Evolutionary conservation across 805 yeast genomes (phyloP).

Genomic region (Kodamaea nitidulidarum): DNA sequence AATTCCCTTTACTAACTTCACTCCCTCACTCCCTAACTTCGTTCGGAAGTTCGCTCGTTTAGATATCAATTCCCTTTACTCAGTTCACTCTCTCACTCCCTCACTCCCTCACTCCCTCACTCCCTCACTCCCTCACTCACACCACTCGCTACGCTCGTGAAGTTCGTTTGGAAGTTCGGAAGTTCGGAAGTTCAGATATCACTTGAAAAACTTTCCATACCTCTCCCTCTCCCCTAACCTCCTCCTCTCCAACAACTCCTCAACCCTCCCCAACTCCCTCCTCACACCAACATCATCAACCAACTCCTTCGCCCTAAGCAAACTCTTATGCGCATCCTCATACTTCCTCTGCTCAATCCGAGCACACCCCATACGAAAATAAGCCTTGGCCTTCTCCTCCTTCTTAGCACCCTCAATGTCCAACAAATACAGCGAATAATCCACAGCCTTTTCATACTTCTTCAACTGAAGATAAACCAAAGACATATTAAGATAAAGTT

Average conservation of each 20-base stretch:
- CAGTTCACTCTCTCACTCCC: too few species aligned
- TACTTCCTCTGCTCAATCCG: slow-evolving; percentile 41
- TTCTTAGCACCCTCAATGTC: slow-evolving; percentile 40
- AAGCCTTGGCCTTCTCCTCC: slow-evolving; percentile 54
- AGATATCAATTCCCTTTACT: too few species aligned
- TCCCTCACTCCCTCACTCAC: too few species aligned
- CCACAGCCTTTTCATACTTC: slow-evolving; percentile 46
- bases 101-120: too few species aligned
- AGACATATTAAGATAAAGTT: slow-evolving; percentile 57
- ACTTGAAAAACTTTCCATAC: slow-evolving; percentile 59
- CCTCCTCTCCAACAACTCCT: slow-evolving; percentile 21
- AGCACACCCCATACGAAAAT: slow-evolving; percentile 51
- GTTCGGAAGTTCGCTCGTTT: too few species aligned
- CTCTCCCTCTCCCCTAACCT: slow-evolving; percentile 51
- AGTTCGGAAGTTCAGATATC: too few species aligned
- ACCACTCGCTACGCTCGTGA: too few species aligned
- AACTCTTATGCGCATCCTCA: slow-evolving; percentile 46
- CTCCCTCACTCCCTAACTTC: too few species aligned
- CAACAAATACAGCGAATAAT: slow-evolving; percentile 52
- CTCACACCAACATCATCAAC: slow-evolving; percentile 47
- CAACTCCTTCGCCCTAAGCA: slow-evolving; percentile 39
- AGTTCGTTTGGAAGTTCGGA: too few species aligned
- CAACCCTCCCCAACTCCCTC: slow-evolving; percentile 40
- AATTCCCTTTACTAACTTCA: too few species aligned
- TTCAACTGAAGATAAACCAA: slow-evolving; percentile 48